These are phyloP conservation scores for Penicillium sp. DNA, from an alignment of 2,329 filamentous ascomycete genomes.

Conservation along the genomic window DNA sequence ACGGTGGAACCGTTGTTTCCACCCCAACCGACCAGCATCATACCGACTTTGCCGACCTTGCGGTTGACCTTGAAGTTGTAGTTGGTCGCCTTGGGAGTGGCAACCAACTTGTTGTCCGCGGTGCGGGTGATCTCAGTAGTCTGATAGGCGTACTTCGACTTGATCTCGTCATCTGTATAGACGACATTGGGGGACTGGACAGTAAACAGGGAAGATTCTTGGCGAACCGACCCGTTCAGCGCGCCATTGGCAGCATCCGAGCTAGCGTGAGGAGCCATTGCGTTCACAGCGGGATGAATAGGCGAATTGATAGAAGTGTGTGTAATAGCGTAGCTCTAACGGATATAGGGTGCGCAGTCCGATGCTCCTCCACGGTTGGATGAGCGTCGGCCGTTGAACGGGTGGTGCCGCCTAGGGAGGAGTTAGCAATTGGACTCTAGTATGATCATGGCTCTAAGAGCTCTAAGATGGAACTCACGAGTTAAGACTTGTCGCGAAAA, in stretches of 20 bases:
- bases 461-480: constrained; percentile 62
- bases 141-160: constrained; percentile 92
- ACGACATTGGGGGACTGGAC: constrained; percentile 90
- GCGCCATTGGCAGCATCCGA: constrained; percentile 54
- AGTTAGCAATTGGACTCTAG: constrained; percentile 7
- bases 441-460: too few species aligned
- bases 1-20: constrained; percentile 98
- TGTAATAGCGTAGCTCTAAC: constrained; percentile 39
- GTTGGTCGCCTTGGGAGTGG: constrained; percentile 78
- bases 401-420: constrained; percentile 73
- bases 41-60: constrained; percentile 84
- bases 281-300: constrained; percentile 37
- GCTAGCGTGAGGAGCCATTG: constrained; percentile 92
- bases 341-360: constrained; percentile 50
- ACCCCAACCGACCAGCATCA: constrained; percentile 97
- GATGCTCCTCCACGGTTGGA: constrained; percentile 79
- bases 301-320: constrained; percentile 44
- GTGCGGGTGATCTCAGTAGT: constrained; percentile 77
- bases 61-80: constrained; percentile 99
- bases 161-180: constrained; percentile 85
- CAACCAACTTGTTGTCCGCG: constrained; percentile 73
- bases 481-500: constrained; percentile 98
- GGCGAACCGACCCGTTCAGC: constrained; percentile 52
- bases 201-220: constrained; percentile 62
- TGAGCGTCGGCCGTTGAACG: constrained; percentile 95